Conservation (phyloP, 2,329 filamentous ascomycete genomes). For the Ustulina deusta region DNA sequence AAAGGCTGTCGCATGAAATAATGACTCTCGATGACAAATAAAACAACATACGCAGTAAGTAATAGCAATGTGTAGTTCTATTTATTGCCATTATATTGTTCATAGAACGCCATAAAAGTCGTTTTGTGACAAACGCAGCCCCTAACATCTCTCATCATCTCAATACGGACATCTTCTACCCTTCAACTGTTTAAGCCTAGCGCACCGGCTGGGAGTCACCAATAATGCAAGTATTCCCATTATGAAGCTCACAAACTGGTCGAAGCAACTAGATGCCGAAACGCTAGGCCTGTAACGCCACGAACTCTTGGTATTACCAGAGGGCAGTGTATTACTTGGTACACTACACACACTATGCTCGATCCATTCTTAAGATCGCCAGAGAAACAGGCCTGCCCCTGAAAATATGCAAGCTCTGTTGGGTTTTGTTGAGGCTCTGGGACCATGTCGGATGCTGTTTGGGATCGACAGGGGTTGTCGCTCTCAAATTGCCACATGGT, state of each 20-base stretch:
- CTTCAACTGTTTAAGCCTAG: neutral
- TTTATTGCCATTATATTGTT: neutral
- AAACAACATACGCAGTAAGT: no score
- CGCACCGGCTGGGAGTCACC: neutral
- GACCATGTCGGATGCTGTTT: neutral
- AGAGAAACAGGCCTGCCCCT: neutral
- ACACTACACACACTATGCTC: no score
- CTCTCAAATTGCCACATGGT: slow-evolving; percentile 35
- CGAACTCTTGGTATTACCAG: neutral
- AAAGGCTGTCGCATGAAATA: no score
- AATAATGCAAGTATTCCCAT: neutral
- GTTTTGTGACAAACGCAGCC: neutral
- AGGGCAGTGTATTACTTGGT: neutral
- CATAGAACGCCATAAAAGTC: neutral
- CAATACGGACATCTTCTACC: neutral
- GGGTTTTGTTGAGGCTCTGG: slow-evolving; percentile 3
- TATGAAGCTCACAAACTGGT: neutral
- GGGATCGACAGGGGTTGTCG: slow-evolving; percentile 16
- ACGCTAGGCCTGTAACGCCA: neutral
- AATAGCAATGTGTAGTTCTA: no score
- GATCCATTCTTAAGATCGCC: neutral
- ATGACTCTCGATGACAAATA: no score
- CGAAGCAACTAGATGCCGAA: neutral
- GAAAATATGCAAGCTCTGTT: slow-evolving; percentile 1
- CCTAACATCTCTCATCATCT: neutral